Conservation (phyloP, 2,329 filamentous ascomycete genomes). For the Trichoderma lentiforme region DNA sequence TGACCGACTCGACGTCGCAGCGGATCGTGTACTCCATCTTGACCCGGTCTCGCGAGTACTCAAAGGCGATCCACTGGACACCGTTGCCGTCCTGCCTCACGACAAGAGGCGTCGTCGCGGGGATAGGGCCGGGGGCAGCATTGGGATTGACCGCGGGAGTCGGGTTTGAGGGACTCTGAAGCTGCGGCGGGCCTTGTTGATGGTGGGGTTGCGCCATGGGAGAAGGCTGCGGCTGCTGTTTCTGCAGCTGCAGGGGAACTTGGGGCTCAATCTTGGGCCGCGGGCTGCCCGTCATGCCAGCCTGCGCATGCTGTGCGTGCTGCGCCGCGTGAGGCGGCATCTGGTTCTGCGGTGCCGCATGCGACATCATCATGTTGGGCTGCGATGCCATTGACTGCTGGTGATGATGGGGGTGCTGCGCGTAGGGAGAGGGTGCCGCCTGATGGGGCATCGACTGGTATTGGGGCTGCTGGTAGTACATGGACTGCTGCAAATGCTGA, state of each 20-base stretch:
- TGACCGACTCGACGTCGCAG: constrained; percentile 95
- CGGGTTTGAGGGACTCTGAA: constrained; percentile 38
- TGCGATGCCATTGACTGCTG: constrained; percentile 61
- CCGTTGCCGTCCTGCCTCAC: constrained; percentile 94
- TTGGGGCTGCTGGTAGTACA: constrained; percentile 69
- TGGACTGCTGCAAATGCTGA: constrained; percentile 73
- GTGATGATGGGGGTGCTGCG: constrained; percentile 51
- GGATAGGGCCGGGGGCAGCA: constrained; percentile 91
- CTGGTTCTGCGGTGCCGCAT: constrained; percentile 54
- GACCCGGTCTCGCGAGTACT: constrained; percentile 93
- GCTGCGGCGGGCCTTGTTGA: constrained; percentile 37
- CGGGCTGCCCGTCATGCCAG: constrained; percentile 58
- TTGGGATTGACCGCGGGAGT: constrained; percentile 70
- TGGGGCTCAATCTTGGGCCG: constrained; percentile 62
- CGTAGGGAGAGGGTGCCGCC: constrained; percentile 57
- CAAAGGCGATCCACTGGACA: constrained; percentile 98
- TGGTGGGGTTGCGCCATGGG: constrained; percentile 40
- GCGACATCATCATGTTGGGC: constrained; percentile 65
- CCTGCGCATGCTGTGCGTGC: constrained; percentile 49
- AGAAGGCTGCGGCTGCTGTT: constrained; percentile 43
- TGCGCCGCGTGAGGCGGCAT: constrained; percentile 59
- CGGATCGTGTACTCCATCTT: constrained; percentile 99
- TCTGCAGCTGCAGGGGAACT: constrained; percentile 59
- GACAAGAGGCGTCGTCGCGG: constrained; percentile 90
- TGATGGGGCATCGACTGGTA: constrained; percentile 67